A percentile compares a stretch with the other conserved stretches of the same genome.
Conservation (phyloP, 352 stramenopile species). For the Pythium aquatile region DNA sequence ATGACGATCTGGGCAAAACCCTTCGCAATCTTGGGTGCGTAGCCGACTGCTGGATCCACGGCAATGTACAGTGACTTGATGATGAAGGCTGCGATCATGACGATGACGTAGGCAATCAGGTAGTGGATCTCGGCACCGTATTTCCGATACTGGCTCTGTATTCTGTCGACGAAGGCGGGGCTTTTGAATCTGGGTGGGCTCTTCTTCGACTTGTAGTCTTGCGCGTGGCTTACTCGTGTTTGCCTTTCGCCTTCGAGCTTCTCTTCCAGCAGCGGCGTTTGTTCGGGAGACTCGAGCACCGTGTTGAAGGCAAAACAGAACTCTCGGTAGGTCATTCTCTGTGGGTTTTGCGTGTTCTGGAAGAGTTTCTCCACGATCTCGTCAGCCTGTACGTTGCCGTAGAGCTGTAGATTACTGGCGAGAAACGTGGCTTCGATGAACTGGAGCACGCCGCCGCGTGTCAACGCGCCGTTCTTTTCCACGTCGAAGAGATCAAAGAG, state of each 20-base stretch:
- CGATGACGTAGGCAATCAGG: constrained; percentile 39
- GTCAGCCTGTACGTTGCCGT: constrained; percentile 47
- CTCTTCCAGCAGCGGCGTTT: background rate
- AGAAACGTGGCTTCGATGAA: constrained; percentile 64
- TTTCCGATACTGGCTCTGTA: constrained; percentile 42
- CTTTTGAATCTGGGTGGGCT: constrained; percentile 35
- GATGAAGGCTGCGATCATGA: constrained; percentile 49
- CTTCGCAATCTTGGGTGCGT: constrained; percentile 63
- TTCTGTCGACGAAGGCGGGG: background rate
- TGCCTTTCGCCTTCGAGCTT: background rate
- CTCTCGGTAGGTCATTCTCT: constrained; percentile 53
- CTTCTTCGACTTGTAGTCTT: background rate
- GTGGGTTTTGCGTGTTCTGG: constrained; percentile 28
- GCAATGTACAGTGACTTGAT: constrained; percentile 43
- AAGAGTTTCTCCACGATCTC: constrained; percentile 57
- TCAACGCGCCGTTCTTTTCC: constrained; percentile 40
- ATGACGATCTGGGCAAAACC: constrained; percentile 69
- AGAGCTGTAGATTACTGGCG: constrained; percentile 45
- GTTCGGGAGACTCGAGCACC: constrained; percentile 11
- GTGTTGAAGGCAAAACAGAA: constrained; percentile 47
- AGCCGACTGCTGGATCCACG: constrained; percentile 53
- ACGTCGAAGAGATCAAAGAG: constrained; percentile 72
- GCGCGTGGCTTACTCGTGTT: background rate
- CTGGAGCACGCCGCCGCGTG: constrained; percentile 43
- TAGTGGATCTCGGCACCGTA: constrained; percentile 51